These are phyloP conservation scores for Neopestalotiopsis rosae DNA, from an alignment of 2,329 filamentous ascomycete species.

Conservation along the genomic window DNA sequence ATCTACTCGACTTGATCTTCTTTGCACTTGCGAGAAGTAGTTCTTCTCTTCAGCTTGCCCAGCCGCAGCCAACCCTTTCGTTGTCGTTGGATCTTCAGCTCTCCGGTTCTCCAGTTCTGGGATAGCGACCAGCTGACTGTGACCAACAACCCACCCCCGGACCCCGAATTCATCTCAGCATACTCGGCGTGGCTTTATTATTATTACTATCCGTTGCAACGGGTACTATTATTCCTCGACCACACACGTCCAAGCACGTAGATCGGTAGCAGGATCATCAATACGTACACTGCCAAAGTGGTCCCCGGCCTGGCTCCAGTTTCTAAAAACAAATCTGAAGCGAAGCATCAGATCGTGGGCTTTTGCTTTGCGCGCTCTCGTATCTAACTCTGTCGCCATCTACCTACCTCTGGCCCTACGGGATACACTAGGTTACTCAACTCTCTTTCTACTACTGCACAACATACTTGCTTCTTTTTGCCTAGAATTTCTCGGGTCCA, in stretches of 20 bases:
- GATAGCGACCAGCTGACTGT: neutral
- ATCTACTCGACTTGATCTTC: neutral
- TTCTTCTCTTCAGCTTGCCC: neutral
- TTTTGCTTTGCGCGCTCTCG: neutral
- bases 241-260: neutral
- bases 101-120: neutral
- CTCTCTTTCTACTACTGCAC: neutral
- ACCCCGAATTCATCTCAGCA: neutral
- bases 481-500: neutral
- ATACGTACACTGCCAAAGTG: neutral
- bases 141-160: neutral
- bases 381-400: neutral
- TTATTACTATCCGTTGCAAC: neutral
- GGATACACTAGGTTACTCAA: too few species aligned
- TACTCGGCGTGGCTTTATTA: slow-evolving; percentile 1
- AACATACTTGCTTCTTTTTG: neutral
- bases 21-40: neutral
- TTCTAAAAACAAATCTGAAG: slow-evolving; percentile 19
- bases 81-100: neutral
- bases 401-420: too few species aligned
- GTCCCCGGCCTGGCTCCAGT: neutral
- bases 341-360: slow-evolving; percentile 2
- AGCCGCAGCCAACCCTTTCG: neutral
- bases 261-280: too few species aligned
- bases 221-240: neutral